Evolutionary conservation across 192 early-diverging fungal species (phyloP), one percentile per base, ranked within the genome.

Genomic region (Rhizoclosmatium sp.): DNA sequence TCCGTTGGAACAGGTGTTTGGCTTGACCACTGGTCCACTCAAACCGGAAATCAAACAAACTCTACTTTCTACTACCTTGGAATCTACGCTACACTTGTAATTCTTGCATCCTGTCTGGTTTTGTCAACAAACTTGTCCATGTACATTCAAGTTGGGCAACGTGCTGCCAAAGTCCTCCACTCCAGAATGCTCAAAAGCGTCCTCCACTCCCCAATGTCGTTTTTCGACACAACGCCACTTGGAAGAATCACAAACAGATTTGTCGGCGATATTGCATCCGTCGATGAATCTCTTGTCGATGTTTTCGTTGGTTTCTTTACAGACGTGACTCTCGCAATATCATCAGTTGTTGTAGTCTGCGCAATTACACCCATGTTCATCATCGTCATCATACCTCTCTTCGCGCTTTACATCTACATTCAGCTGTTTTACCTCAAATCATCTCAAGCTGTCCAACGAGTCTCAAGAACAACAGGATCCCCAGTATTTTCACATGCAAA

Each of bases 181-280:
- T 47, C 76, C 51, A 71, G 69, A 10, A 71, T 60, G 45, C 62
- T 87, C 31, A 65, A 76, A 7, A 58, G 79, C 2, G 76, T 84
- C 21, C 40, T 84, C 65, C 70, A 72, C 16, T 85, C 89, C 3
- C 89, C 89, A 21, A 87, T 90, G 87, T 67, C 77, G 0, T 91
- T 90, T 67, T 91, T 88, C 67, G 89, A 89, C 58, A 71, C 79
- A 0, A 91, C 85, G 0, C 89, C 88, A 10, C 64, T 90, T 4
- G 88, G 88, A 58, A 85, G 94, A 65, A 90, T 94, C 74, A 80
- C 93, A 23, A 92, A 95, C 71, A 90, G 94, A 23, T 94, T 95
- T 77, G 91, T 91, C 48, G 92, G 91, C 49, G 94, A 95, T 72
- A 85, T 90, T 59, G 82, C 87, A 69, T 87, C 86, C 39, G 80